These are phyloP conservation scores for Fusarium incarnatum DNA, from an alignment of 2,329 filamentous ascomycete genomes.

Conservation along the genomic window DNA sequence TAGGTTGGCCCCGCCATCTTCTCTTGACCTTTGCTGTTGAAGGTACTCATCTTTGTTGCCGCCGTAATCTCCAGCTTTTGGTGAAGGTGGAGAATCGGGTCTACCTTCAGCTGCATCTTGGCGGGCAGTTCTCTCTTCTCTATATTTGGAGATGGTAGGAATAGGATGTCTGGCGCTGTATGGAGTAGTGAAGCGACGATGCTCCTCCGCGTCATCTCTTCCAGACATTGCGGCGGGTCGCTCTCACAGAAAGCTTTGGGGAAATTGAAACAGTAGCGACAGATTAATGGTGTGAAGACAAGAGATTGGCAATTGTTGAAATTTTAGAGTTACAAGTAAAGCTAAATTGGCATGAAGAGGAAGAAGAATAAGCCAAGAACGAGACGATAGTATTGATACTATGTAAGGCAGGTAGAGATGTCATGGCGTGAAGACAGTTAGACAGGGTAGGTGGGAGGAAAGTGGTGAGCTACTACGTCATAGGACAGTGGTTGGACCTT, in stretches of 20 bases:
- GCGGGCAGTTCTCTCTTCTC: slow-evolving; percentile 60
- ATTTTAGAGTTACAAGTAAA: slow-evolving; percentile 11
- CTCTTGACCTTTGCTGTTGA: slow-evolving; percentile 29
- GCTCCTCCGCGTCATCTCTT: slow-evolving; percentile 54
- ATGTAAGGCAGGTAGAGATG: slow-evolving; percentile 2
- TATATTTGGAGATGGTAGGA: slow-evolving; percentile 62
- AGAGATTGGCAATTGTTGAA: neutral
- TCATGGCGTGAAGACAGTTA: neutral
- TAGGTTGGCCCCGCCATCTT: slow-evolving; percentile 11
- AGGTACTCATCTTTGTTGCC: slow-evolving; percentile 15
- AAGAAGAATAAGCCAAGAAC: neutral
- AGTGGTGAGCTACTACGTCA: slow-evolving; percentile 44
- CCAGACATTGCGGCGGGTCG: slow-evolving; percentile 49
- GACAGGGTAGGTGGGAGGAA: slow-evolving; percentile 3
- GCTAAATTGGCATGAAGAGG: slow-evolving; percentile 1
- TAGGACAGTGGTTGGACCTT: slow-evolving; percentile 2
- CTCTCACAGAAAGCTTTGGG: neutral
- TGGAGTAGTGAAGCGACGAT: slow-evolving; percentile 54
- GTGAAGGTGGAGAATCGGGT: slow-evolving; percentile 29
- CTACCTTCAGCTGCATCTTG: slow-evolving; percentile 54
- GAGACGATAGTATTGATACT: neutral
- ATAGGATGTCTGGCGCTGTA: slow-evolving; percentile 59
- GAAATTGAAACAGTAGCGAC: slow-evolving; percentile 4
- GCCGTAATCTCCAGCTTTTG: slow-evolving; percentile 6
- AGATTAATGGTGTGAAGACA: neutral